These are phyloP conservation scores for Lophium mytilinum DNA, from an alignment of 495 filamentous ascomycete genomes.

Conservation along the genomic window DNA sequence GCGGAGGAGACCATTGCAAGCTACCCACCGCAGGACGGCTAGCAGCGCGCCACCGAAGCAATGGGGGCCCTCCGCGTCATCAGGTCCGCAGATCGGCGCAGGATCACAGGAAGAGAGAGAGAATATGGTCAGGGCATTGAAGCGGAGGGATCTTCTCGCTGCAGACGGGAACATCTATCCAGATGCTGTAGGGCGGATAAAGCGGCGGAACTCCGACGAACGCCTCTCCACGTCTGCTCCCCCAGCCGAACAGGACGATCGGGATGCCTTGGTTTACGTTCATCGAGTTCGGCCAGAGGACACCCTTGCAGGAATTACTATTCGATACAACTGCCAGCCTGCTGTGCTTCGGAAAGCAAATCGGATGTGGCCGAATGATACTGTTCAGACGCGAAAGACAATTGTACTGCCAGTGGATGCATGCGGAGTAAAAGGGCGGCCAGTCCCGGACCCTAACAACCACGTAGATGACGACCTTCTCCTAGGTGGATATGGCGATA, in stretches of 20 bases:
- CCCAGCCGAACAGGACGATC: conserved; percentile 44
- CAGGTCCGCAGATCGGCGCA: conserved; percentile 40
- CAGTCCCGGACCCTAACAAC: conserved; percentile 24
- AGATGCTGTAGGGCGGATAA: conserved; percentile 43
- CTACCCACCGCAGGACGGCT: conserved; percentile 36
- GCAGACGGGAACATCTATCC: conserved; percentile 44
- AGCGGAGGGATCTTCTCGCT: conserved; percentile 51
- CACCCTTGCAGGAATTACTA: conserved; percentile 81
- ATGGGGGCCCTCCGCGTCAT: conserved; percentile 49
- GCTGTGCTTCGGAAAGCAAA: conserved; percentile 79
- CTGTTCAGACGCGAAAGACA: conserved; percentile 70
- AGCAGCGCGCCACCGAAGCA: conserved; percentile 37
- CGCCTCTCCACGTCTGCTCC: conserved; percentile 33
- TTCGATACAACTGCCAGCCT: conserved; percentile 77
- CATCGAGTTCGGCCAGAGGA: conserved; percentile 77
- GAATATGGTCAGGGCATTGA: conserved; percentile 52
- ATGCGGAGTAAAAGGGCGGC: conserved; percentile 73
- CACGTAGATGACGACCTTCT: conserved; percentile 32
- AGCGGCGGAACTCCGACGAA: conserved; percentile 54
- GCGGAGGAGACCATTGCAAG: conserved; percentile 39
- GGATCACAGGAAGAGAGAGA: conserved; percentile 51
- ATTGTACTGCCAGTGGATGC: conserved; percentile 84
- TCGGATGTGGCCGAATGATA: conserved; percentile 87
- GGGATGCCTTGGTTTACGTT: conserved; percentile 74
- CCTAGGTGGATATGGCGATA: conserved; percentile 26